Conservation (phyloP, 2,329 filamentous ascomycete species). For the Rutstroemia sydowiana region DNA sequence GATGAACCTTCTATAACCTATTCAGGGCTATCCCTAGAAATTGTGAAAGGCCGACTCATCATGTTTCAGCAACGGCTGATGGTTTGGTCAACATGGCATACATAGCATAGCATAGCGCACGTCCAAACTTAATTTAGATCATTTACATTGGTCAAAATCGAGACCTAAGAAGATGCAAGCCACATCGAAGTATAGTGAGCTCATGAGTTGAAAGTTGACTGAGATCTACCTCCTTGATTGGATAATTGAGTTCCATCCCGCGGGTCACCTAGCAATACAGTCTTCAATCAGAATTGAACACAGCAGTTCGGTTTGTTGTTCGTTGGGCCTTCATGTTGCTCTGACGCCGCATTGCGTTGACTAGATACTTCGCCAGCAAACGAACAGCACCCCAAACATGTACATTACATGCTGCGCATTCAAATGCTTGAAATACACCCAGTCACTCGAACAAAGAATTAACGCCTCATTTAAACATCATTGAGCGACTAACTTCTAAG, state of each 20-base stretch:
- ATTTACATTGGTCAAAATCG: slow-evolving; percentile 4
- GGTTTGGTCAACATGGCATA: background rate
- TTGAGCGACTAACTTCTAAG: background rate
- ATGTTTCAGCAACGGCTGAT: slow-evolving; percentile 12
- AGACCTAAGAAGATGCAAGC: slow-evolving; percentile 3
- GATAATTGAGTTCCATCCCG: slow-evolving; percentile 3
- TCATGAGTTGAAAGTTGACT: slow-evolving; percentile 7
- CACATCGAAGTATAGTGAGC: slow-evolving; percentile 5
- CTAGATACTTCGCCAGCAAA: slow-evolving; percentile 11
- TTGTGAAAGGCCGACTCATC: slow-evolving; percentile 8
- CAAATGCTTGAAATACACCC: background rate
- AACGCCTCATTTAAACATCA: background rate
- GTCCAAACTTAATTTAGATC: background rate
- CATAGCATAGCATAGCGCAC: background rate
- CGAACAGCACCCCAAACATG: slow-evolving; percentile 4
- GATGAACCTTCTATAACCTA: slow-evolving; percentile 5
- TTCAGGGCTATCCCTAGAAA: background rate
- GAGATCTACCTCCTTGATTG: background rate
- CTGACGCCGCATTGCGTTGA: slow-evolving; percentile 12
- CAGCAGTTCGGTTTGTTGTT: slow-evolving; percentile 10
- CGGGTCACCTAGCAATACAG: slow-evolving; percentile 4
- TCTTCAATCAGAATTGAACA: slow-evolving; percentile 13
- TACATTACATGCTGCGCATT: slow-evolving; percentile 5
- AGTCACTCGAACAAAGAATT: background rate
- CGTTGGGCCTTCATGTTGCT: slow-evolving; percentile 11